Evolutionary conservation across 2,329 filamentous ascomycete genomes (phyloP).

Genomic region (Dactylella cylindrospora): DNA sequence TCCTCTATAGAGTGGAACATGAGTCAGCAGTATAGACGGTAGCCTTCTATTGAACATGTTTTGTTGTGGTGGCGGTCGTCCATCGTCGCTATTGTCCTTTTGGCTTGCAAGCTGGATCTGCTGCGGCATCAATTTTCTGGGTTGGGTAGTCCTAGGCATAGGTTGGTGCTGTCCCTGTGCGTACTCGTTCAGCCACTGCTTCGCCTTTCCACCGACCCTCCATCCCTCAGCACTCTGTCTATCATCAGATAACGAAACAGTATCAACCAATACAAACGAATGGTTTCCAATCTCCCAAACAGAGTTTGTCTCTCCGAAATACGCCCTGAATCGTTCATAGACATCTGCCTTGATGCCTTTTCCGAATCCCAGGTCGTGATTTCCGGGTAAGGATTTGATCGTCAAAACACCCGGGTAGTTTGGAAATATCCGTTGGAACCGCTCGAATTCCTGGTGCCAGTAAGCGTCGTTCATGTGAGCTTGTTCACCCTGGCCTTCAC

Average conservation of each 20-base stretch:
- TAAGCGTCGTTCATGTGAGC: slow-evolving; percentile 73
- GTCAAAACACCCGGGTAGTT: slow-evolving; percentile 67
- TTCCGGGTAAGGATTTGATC: slow-evolving; percentile 83
- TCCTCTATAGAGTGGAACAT: slow-evolving; percentile 83
- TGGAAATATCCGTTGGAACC: slow-evolving; percentile 85
- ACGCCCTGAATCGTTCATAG: slow-evolving; percentile 78
- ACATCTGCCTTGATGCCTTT: slow-evolving; percentile 78
- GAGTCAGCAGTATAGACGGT: slow-evolving; percentile 84
- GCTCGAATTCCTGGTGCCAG: slow-evolving; percentile 82
- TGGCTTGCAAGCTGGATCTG: slow-evolving; percentile 53
- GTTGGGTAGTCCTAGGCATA: slow-evolving; percentile 43
- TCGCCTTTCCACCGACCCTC: slow-evolving; percentile 62
- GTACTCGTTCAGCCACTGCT: slow-evolving; percentile 61
- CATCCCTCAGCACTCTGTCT: slow-evolving; percentile 66
- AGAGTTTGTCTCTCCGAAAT: slow-evolving; percentile 87
- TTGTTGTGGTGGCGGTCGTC: slow-evolving; percentile 17
- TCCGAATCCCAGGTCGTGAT: slow-evolving; percentile 92
- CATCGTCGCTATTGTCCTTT: slow-evolving; percentile 54
- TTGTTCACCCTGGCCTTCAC: slow-evolving; percentile 21
- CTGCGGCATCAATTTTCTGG: slow-evolving; percentile 52
- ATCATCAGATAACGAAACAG: slow-evolving; percentile 80
- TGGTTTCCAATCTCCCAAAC: slow-evolving; percentile 93
- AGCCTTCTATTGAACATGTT: slow-evolving; percentile 58
- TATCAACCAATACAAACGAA: slow-evolving; percentile 88
- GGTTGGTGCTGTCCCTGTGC: slow-evolving; percentile 62